phyloP scores from a whole-genome alignment of 2,329 filamentous ascomycete species.

The Podosphaera fusca region DNA sequence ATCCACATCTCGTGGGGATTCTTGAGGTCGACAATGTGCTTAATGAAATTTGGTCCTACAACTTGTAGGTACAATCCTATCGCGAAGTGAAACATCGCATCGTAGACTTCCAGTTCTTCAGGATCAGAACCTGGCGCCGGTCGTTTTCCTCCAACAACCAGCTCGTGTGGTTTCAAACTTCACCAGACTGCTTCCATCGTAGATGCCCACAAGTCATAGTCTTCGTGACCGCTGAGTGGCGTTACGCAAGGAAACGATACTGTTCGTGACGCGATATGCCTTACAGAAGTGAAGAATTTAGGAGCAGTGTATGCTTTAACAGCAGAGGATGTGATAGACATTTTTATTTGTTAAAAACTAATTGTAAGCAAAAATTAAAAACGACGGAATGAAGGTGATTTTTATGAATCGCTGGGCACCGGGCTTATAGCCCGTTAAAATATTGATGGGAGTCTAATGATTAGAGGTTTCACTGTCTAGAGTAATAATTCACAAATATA shows the following conservation, averaged over 20 bases:
- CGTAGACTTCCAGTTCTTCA: not conserved
- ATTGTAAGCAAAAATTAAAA: not conserved
- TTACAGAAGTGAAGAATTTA: not conserved
- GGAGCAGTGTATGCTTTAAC: not conserved
- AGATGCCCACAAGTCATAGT: not conserved
- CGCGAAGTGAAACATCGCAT: not conserved
- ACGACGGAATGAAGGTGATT: too few species aligned
- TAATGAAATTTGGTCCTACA: not conserved
- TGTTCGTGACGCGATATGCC: not conserved
- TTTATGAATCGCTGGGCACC: too few species aligned
- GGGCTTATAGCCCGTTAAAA: too few species aligned
- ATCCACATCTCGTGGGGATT: not conserved
- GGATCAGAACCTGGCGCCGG: not conserved
- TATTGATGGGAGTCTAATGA: too few species aligned
- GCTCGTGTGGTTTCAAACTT: not conserved
- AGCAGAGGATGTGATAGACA: not conserved
- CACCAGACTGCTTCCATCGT: not conserved
- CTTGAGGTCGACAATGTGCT: not conserved
- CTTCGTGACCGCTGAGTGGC: not conserved
- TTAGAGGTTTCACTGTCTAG: too few species aligned
- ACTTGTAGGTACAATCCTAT: not conserved
- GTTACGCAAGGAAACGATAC: not conserved
- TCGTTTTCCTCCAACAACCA: not conserved
- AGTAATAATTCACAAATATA: too few species aligned
- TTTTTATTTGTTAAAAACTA: not conserved